Conservation (phyloP, 2,329 filamentous ascomycete genomes). For the Chrysoporthe cubensis region DNA sequence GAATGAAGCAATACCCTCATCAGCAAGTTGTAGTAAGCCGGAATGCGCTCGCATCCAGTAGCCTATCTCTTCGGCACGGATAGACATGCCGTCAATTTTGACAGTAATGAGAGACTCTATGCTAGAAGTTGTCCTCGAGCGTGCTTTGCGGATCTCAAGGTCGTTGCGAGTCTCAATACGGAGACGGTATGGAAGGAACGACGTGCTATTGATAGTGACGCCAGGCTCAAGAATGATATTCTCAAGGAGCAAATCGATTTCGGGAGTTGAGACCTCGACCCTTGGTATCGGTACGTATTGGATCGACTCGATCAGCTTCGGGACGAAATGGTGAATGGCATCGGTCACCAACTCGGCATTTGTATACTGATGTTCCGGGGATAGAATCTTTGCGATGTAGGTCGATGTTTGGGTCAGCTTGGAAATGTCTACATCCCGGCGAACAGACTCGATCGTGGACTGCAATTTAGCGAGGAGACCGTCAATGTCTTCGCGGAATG, state of each 20-base stretch:
- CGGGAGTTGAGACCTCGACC: conserved; percentile 82
- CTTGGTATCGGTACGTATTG: conserved; percentile 91
- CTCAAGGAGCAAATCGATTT: conserved; percentile 84
- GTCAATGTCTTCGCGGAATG: conserved; percentile 74
- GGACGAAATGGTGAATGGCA: conserved; percentile 78
- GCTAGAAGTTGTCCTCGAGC: conserved; percentile 66
- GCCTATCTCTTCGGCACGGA: conserved; percentile 84
- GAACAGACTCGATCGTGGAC: conserved; percentile 68
- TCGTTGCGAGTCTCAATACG: conserved; percentile 85
- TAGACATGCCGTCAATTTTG: conserved; percentile 79
- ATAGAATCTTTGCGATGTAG: conserved; percentile 72
- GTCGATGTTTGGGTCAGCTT: conserved; percentile 68
- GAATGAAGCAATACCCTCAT: conserved; percentile 86
- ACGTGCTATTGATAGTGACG: conserved; percentile 79
- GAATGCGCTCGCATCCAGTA: conserved; percentile 86
- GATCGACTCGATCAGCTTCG: conserved; percentile 73
- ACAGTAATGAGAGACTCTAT: conserved; percentile 75
- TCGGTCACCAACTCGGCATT: conserved; percentile 78
- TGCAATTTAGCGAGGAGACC: conserved; percentile 71
- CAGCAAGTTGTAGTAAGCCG: conserved; percentile 73
- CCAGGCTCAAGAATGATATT: conserved; percentile 91
- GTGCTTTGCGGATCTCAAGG: conserved; percentile 80
- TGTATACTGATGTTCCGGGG: conserved; percentile 63
- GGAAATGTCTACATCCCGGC: conserved; percentile 72
- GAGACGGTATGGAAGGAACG: conserved; percentile 85